Conservation (phyloP, 2,329 filamentous ascomycete species). For the Monilinia fructigena region DNA sequence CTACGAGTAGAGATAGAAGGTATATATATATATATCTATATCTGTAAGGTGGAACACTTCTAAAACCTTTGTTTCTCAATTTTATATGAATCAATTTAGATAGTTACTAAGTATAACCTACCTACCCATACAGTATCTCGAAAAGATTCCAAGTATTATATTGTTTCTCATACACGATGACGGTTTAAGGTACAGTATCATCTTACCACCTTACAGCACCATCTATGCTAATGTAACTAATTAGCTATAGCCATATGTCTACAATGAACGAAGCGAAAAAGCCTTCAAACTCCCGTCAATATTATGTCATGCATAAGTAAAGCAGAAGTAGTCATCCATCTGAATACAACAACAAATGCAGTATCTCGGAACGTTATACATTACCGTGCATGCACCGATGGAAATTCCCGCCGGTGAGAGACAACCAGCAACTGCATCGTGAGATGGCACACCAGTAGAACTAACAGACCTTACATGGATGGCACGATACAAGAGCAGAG, state of each 20-base stretch:
- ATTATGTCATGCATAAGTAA: constrained; percentile 7
- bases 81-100: neutral
- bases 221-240: neutral
- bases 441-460: constrained; percentile 12
- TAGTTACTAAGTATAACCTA: neutral
- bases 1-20: neutral
- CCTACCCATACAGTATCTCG: no score
- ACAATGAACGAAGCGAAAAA: neutral
- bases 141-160: neutral
- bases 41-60: no score
- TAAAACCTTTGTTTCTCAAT: neutral
- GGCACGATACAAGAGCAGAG: neutral
- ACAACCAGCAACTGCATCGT: constrained; percentile 12
- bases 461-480: neutral
- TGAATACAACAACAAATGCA: neutral
- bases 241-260: neutral
- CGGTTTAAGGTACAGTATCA: neutral
- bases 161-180: neutral
- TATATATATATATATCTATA: no score
- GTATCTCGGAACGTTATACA: neutral
- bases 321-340: neutral
- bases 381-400: no score
- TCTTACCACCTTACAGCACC: neutral
- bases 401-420: constrained; percentile 9
- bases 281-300: neutral